Conservation (phyloP, 768 basidiomycete species). For the Boletus rufocinnamomeus region DNA sequence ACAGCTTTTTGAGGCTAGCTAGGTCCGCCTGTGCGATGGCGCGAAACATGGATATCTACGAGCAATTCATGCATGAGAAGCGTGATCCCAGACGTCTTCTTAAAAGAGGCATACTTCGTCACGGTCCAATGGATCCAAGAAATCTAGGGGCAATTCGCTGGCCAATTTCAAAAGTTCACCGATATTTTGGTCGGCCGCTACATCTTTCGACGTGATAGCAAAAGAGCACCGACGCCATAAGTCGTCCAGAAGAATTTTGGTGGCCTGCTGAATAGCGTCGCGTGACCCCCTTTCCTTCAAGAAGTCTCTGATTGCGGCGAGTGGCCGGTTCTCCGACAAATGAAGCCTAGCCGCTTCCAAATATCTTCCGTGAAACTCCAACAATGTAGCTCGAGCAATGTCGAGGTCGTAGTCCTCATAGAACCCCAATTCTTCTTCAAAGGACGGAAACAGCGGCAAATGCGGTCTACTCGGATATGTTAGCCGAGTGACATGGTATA, state of each 20-base stretch:
- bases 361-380: slow-evolving; percentile 47
- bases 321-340: slow-evolving; percentile 45
- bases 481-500: neutral
- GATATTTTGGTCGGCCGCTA: slow-evolving; percentile 2
- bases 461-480: slow-evolving; percentile 40
- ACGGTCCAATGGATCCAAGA: slow-evolving; percentile 4
- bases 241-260: slow-evolving; percentile 41
- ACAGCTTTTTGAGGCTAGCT: slow-evolving; percentile 35
- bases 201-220: slow-evolving; percentile 25
- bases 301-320: slow-evolving; percentile 50
- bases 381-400: slow-evolving; percentile 45
- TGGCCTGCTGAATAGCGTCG: slow-evolving; percentile 37
- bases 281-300: slow-evolving; percentile 35
- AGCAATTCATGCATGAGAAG: neutral
- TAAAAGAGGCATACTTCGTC: slow-evolving; percentile 11
- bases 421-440: slow-evolving; percentile 58
- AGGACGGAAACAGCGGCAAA: slow-evolving; percentile 49
- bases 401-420: slow-evolving; percentile 36
- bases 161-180: slow-evolving; percentile 30
- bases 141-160: slow-evolving; percentile 5
- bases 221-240: slow-evolving; percentile 52
- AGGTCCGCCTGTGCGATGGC: slow-evolving; percentile 32
- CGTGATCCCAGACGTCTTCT: neutral
- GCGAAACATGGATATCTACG: slow-evolving; percentile 35
- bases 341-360: slow-evolving; percentile 56